Base-by-base conservation (phyloP, 345 rosid species). In the Balakata baccata region DNA sequence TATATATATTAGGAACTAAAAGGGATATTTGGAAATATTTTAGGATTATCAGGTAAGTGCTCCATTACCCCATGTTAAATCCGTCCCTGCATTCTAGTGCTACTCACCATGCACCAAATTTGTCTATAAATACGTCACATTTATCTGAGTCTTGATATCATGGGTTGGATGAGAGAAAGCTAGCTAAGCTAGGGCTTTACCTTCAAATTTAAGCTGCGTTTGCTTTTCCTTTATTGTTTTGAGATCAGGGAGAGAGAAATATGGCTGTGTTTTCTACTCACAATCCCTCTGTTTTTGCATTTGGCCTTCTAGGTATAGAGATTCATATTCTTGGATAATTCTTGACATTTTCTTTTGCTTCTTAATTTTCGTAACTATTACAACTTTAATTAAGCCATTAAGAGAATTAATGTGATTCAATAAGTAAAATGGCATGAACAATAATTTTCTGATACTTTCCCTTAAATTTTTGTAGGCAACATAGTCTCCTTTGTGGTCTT, bases 401-500 rank as follows among this genome's bases (percentile, higher is more conserved):
- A 20, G 4, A 45, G 29, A 23, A 43, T 29, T 2, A 29, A 29
- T 43, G 47, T 43, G 47, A 43, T 43, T 43, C 9, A 43, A 43
- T 43, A 5, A 43, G 47, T 43, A 43, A 43, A 43, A 43, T 43
- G 47, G 47, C 9, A 62, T 29, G 18, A 8, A 38, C 11, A 3
- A 38, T 18, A 39, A 16, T 39, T 38, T 29, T 49, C 25, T 20
- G 38, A 59, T 11, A 45, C 0, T 22, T 68, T 23, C 0, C 8
- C 22, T 11, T 20, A n/a, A 23, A 43, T 52, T 23, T 68, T 66
- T 66, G 11, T 53, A 78, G 83, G 83, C 18, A 84, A 84, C 60
- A 10, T 79, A 22, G 12, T 77, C 16, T 79, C 83, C 72, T 77
- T 81, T 41, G 50, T 79, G 43, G 85, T 75, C 5, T 84, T 81